Evolutionary conservation across 1,284 basidiomycete species (phyloP).

Genomic region (Puccinia triticina): DNA sequence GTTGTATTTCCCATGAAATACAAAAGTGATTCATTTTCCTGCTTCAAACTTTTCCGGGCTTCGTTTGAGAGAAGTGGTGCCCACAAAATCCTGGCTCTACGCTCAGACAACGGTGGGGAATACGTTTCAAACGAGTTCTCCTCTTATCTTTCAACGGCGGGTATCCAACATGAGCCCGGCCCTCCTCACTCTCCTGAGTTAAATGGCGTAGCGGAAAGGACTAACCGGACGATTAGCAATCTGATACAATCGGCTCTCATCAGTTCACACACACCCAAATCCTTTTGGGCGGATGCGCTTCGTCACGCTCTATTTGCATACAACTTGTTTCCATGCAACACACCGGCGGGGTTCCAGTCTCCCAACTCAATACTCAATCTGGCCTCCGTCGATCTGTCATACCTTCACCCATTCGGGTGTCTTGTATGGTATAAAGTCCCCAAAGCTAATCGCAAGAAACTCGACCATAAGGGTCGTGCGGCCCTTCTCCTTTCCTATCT

Average conservation of each 20-base stretch:
- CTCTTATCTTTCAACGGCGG: not conserved
- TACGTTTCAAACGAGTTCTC: not conserved
- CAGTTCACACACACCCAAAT: too few species aligned
- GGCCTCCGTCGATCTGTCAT: not conserved
- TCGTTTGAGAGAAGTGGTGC: conserved; percentile 55
- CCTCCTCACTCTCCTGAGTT: conserved; percentile 28
- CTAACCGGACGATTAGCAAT: too few species aligned
- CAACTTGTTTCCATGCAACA: conserved; percentile 21
- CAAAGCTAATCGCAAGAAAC: not conserved
- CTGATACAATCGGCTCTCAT: too few species aligned
- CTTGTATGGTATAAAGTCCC: not conserved
- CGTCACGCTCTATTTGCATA: not conserved
- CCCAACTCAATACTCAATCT: not conserved
- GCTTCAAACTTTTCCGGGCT: conserved; percentile 60
- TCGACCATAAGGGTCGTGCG: not conserved
- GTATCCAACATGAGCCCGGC: conserved; percentile 8
- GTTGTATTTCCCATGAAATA: conserved; percentile 15
- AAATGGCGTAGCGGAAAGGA: conserved; percentile 4
- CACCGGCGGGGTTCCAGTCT: not conserved
- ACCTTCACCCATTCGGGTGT: too few species aligned
- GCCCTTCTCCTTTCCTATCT: conserved; percentile 14
- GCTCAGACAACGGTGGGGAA: conserved; percentile 17
- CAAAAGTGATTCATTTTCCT: not conserved
- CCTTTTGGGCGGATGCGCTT: conserved; percentile 25
- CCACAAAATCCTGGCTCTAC: not conserved